Conservation (phyloP, 345 rosid genomes). For the Pistacia vera region DNA sequence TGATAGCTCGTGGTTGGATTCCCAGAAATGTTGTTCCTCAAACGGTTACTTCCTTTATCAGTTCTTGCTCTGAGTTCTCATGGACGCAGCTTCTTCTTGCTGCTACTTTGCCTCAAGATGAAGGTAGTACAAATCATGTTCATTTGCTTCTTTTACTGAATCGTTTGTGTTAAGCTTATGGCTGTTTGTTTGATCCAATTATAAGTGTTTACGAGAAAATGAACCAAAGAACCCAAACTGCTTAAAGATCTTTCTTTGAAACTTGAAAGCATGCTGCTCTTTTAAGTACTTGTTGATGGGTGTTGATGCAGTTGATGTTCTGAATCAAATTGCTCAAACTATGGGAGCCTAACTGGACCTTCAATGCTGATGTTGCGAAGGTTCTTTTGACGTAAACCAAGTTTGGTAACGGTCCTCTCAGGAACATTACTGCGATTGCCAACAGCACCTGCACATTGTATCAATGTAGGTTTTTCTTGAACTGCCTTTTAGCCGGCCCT, state of each 20-base stretch:
- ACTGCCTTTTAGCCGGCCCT: too few relatives aligned
- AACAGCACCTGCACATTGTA: slow-evolving; percentile 36
- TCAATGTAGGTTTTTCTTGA: slow-evolving; percentile 29
- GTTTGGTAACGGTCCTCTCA: slow-evolving; percentile 20
- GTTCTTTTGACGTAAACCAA: slow-evolving; percentile 21
- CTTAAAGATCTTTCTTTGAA: too few relatives aligned
- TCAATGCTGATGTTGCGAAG: slow-evolving; percentile 43
- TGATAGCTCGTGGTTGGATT: too few relatives aligned
- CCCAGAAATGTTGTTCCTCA: background rate
- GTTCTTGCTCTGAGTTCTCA: slow-evolving; percentile 23
- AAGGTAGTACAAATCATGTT: slow-evolving; percentile 25
- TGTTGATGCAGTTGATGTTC: slow-evolving; percentile 45
- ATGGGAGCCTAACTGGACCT: slow-evolving; percentile 60
- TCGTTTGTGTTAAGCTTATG: too few relatives aligned
- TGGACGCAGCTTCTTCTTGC: slow-evolving; percentile 15
- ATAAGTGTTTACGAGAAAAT: too few relatives aligned
- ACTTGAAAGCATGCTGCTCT: too few relatives aligned
- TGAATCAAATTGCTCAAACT: slow-evolving; percentile 42
- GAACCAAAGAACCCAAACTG: too few relatives aligned
- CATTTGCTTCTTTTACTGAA: background rate
- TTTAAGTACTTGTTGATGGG: too few relatives aligned
- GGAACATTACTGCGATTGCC: slow-evolving; percentile 39
- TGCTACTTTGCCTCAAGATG: slow-evolving; percentile 35
- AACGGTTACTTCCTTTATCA: background rate
- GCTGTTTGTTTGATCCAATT: too few relatives aligned